These are phyloP conservation scores for Dictyostelium firmibasis DNA, from an alignment of 78 protist species.

Conservation along the genomic window DNA sequence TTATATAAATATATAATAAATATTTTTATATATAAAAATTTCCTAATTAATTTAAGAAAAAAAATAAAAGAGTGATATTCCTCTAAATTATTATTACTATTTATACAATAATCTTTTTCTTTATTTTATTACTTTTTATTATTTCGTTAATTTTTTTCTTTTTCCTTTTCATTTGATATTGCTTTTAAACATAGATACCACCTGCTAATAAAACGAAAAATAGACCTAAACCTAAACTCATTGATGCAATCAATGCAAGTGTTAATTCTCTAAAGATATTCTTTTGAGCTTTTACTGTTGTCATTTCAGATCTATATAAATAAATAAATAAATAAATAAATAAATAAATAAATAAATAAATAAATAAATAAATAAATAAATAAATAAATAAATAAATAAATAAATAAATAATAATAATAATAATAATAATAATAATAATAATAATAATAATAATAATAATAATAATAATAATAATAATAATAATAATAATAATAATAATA, in stretches of 20 bases:
- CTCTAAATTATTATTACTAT: background rate
- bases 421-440: no score
- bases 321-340: background rate
- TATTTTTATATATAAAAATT: no score
- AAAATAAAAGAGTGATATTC: background rate
- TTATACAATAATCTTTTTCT: background rate
- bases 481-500: no score
- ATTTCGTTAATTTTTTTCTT: background rate
- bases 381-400: no score
- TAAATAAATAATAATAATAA: no score
- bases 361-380: no score
- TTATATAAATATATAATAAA: no score
- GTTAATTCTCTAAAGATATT: constrained; percentile 38
- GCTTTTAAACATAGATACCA: constrained; percentile 56
- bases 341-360: no score
- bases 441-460: no score
- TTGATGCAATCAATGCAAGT: constrained; percentile 35
- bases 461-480: no score
- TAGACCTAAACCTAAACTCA: constrained; percentile 54
- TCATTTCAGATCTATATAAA: constrained; percentile 38
- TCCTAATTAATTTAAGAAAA: no score
- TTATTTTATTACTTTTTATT: background rate
- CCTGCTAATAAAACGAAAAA: constrained; percentile 58
- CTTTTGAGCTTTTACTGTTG: background rate
- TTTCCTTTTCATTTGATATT: background rate